These are phyloP conservation scores for Ogataea ramenticola DNA, from an alignment of 805 yeast genomes.

Conservation along the genomic window DNA sequence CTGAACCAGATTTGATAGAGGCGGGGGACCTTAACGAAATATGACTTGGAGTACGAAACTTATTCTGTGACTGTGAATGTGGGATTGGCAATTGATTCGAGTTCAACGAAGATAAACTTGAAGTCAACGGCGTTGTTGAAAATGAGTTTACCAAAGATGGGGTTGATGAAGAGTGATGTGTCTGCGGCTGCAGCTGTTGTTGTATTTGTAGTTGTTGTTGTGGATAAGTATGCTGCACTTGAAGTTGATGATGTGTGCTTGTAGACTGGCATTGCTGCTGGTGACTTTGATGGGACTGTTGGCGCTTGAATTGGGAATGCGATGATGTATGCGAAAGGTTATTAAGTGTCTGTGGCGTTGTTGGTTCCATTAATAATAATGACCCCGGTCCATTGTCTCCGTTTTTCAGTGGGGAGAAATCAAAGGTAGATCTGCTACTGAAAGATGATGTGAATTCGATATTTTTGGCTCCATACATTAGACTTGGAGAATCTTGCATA, in stretches of 20 bases:
- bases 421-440: slow-evolving; percentile 58
- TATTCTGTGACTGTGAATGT: neutral
- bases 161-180: neutral
- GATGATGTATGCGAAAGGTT: neutral
- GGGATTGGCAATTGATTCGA: neutral
- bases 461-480: slow-evolving; percentile 25
- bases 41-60: slow-evolving; percentile 19
- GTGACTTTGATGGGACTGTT: slow-evolving; percentile 5
- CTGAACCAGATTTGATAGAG: slow-evolving; percentile 21
- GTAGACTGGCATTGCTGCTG: slow-evolving; percentile 3
- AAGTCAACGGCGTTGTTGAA: neutral
- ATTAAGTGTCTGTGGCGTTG: slow-evolving; percentile 38
- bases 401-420: slow-evolving; percentile 51
- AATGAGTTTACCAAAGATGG: neutral
- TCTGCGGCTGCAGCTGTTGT: too few relatives aligned
- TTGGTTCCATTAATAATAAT: slow-evolving; percentile 42
- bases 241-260: slow-evolving; percentile 5
- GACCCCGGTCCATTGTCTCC: slow-evolving; percentile 50
- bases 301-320: neutral
- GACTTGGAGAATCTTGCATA: slow-evolving; percentile 17
- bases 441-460: slow-evolving; percentile 57
- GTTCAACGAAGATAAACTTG: neutral
- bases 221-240: neutral
- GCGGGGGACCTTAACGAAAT: slow-evolving; percentile 12
- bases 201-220: neutral